Evolutionary conservation across 805 yeast genomes (phyloP).

Genomic region (Soucietia sequanensis): DNA sequence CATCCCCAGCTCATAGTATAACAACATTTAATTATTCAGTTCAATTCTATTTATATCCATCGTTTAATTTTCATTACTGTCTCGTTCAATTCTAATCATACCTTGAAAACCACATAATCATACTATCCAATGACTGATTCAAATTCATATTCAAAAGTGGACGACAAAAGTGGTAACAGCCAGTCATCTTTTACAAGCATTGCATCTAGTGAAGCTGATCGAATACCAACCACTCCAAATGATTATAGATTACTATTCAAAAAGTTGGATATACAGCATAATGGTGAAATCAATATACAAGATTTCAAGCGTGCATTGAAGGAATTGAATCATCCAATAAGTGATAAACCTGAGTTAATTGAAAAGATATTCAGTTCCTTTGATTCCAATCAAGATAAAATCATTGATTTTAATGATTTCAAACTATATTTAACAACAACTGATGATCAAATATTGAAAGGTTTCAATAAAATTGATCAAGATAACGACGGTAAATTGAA

Average conservation of each 20-base stretch:
- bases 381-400: slow-evolving; percentile 55
- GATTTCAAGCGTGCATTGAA: slow-evolving; percentile 49
- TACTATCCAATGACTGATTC: too few species aligned
- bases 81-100: too few species aligned
- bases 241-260: slow-evolving; percentile 35
- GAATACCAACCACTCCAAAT: slow-evolving; percentile 12
- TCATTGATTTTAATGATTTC: slow-evolving; percentile 65
- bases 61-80: too few species aligned
- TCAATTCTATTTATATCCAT: too few species aligned
- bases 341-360: slow-evolving; percentile 58
- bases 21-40: too few species aligned
- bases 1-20: too few species aligned
- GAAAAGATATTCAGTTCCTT: slow-evolving; percentile 55
- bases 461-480: slow-evolving; percentile 65
- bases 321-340: slow-evolving; percentile 60
- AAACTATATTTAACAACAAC: slow-evolving; percentile 62
- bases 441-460: slow-evolving; percentile 66
- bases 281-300: slow-evolving; percentile 49
- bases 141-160: too few species aligned
- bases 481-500: slow-evolving; percentile 73
- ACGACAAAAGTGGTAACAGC: too few species aligned
- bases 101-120: too few species aligned
- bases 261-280: slow-evolving; percentile 34
- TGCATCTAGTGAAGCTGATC: too few species aligned
- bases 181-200: too few species aligned